These are phyloP conservation scores for Aspergillus sp. DNA, from an alignment of 2,329 filamentous ascomycete genomes.

Conservation along the genomic window DNA sequence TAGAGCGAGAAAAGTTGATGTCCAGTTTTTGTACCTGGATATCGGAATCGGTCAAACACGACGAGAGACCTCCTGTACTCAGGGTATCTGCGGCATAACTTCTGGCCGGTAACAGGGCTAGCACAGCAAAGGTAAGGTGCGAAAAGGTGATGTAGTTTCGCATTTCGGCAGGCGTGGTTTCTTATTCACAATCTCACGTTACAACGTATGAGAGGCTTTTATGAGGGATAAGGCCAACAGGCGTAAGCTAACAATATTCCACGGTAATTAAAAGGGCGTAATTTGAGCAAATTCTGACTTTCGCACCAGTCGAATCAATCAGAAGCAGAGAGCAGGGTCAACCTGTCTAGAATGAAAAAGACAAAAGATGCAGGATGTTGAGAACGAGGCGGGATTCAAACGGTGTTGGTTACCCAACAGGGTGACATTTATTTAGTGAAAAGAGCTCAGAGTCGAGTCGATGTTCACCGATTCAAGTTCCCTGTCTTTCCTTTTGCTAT, in stretches of 20 bases:
- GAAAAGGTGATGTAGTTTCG: constrained; percentile 22
- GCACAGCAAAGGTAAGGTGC: constrained; percentile 23
- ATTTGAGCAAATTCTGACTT: constrained; percentile 6
- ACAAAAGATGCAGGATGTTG: background rate
- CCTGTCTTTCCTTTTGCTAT: background rate
- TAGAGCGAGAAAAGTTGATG: constrained; percentile 74
- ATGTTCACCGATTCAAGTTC: background rate
- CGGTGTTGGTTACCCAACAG: background rate
- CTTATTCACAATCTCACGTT: background rate
- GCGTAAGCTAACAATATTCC: background rate
- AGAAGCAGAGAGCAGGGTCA: constrained; percentile 26
- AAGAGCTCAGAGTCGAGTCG: background rate
- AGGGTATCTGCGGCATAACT: constrained; percentile 70
- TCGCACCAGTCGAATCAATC: constrained; percentile 9
- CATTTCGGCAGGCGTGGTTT: constrained; percentile 21
- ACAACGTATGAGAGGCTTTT: background rate
- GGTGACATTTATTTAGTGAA: background rate
- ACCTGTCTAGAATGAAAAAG: constrained; percentile 23
- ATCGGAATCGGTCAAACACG: constrained; percentile 59
- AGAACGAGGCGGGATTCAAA: constrained; percentile 1
- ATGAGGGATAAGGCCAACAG: background rate
- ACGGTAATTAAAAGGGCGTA: constrained; percentile 10
- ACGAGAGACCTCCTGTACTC: constrained; percentile 75
- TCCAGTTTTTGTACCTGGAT: constrained; percentile 73
- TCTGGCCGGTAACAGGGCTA: constrained; percentile 27